phyloP scores from a whole-genome alignment of 164 flowering plant species.

The Platanus orientalis region DNA sequence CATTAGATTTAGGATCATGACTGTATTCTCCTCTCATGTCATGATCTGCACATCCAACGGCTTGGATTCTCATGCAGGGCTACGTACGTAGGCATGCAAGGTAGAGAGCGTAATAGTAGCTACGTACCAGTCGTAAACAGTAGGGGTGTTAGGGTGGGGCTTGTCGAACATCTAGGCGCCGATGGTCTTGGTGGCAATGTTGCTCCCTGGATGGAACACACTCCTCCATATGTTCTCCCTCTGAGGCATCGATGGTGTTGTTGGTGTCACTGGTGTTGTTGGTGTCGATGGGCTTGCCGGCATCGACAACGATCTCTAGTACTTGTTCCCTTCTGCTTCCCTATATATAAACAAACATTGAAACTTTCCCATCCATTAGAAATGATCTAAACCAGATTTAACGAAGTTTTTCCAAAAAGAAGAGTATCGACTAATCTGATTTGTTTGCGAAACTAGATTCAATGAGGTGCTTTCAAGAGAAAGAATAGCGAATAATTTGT shows the following conservation, averaged over 20 bases:
- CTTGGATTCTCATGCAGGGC: no score
- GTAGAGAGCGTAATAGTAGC: not conserved
- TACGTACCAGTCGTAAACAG: constrained; percentile 89
- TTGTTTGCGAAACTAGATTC: no score
- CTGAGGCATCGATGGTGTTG: constrained; percentile 43
- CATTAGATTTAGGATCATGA: no score
- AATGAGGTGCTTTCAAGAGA: no score
- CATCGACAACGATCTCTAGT: constrained; percentile 57
- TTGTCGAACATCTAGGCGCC: constrained; percentile 70
- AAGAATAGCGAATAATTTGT: no score
- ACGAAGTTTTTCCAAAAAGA: no score
- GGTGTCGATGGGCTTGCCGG: constrained; percentile 49
- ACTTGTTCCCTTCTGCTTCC: constrained; percentile 36
- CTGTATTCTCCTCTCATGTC: no score
- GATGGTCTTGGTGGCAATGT: constrained; percentile 59
- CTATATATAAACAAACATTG: constrained; percentile 14
- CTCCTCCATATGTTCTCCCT: constrained; percentile 96
- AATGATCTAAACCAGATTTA: no score
- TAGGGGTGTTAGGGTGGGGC: constrained; percentile 79
- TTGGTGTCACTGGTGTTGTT: constrained; percentile 51
- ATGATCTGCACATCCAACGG: not conserved
- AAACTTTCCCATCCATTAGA: no score
- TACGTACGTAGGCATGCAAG: not conserved
- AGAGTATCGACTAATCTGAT: no score
- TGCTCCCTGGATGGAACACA: constrained; percentile 93